Conservation (phyloP, 345 rosid species). For the Nasturtium officinale region DNA sequence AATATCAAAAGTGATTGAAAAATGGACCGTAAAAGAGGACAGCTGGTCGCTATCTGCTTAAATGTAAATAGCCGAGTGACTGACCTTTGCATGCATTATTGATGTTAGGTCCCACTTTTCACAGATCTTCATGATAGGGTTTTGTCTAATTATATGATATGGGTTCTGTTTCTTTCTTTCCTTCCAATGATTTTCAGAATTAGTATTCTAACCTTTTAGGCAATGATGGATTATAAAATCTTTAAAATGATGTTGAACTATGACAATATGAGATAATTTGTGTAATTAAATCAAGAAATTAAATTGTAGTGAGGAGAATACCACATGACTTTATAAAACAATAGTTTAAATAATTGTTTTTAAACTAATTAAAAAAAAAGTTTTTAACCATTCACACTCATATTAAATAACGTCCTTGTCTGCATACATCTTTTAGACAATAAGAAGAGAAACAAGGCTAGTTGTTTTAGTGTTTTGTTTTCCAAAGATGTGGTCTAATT, state of each 20-base stretch:
- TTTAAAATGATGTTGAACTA: background rate
- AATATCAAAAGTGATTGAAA: slow-evolving; percentile 24
- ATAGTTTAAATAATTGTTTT: too few relatives aligned
- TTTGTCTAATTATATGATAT: background rate
- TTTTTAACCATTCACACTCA: too few relatives aligned
- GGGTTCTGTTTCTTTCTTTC: background rate
- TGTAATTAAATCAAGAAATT: too few relatives aligned
- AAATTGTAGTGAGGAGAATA: background rate
- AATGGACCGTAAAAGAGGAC: slow-evolving; percentile 16
- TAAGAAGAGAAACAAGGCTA: background rate
- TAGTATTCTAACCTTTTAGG: background rate
- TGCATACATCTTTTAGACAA: background rate
- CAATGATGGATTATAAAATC: background rate
- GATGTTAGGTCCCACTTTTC: slow-evolving; percentile 17
- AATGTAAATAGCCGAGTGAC: slow-evolving; percentile 7
- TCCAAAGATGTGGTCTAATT: background rate
- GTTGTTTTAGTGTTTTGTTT: too few relatives aligned
- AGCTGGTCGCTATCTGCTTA: slow-evolving; percentile 16
- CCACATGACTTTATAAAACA: background rate
- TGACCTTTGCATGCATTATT: slow-evolving; percentile 29
- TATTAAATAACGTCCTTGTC: too few relatives aligned
- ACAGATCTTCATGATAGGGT: background rate
- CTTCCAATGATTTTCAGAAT: background rate
- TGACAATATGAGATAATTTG: background rate
- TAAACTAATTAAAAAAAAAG: too few relatives aligned